Evolutionary conservation across 306 rosid species (phyloP), one percentile per base, ranked within the genome.

Genomic region (Sophora flavescens): DNA sequence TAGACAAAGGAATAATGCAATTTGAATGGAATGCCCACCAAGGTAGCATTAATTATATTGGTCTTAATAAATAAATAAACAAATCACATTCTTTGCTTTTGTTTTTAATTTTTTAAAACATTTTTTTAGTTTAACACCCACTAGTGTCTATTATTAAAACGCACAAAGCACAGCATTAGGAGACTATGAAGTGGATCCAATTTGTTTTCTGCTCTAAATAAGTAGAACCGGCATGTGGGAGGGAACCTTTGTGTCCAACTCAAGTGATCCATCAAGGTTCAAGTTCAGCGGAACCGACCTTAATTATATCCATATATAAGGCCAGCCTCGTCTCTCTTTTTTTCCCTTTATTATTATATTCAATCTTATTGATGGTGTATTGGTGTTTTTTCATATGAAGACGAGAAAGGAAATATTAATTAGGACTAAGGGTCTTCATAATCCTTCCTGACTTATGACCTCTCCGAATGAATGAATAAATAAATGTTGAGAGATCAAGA

Each of bases 151-250:
- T 56, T 76, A 69, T 70, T 63, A 69, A 63, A 71, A 28, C 2
- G 63, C 56, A 60, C 8, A 75, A 65, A 58, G 15, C 47, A 62
- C 17, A 45, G 9, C 12, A 75, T 50, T 52, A 68, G 0, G 81
- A 76, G 33, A 63, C 42, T 72, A 77, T 72, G 72, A 72, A 66
- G 72, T 45, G 75, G 68, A 68, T 78, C 69, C 69, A 58, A 65
- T 38, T 78, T 82, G 76, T 66, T 63, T 72, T 82, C 1, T 57
- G 66, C 11, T 82, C 83, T 69, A 78, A 72, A 72, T 66, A 28
- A 77, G 61, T 6, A 58, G 83, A 67, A 83, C 44, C 74, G 51
- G 76, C 80, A 83, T 73, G 80, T 78, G 83, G 65, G 58, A 72
- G 70, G 70, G 77, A 78, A 78, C 75, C 77, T 78, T 58, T 72